Conservation (phyloP, 805 yeast species). For the Candida methanosorbosa region DNA sequence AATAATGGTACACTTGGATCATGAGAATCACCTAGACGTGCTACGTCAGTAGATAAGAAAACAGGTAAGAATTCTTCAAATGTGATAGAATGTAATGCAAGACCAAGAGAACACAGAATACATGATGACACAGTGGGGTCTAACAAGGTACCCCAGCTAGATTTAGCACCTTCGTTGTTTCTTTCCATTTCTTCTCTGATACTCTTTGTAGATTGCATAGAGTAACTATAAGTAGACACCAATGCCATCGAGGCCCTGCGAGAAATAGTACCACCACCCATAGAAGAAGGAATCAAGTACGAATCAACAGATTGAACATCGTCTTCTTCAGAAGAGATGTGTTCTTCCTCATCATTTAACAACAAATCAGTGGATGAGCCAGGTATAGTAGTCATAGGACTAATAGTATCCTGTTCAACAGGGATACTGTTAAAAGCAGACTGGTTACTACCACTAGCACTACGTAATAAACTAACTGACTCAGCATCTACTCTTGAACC, state of each 20-base stretch:
- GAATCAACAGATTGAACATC: neutral
- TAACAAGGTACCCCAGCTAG: conserved; percentile 11
- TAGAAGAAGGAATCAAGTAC: neutral
- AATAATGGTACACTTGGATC: conserved; percentile 4
- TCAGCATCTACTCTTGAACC: neutral
- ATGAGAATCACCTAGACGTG: neutral
- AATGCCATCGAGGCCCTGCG: conserved; percentile 1
- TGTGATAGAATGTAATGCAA: conserved; percentile 40
- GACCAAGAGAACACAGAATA: conserved; percentile 26
- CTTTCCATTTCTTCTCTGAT: conserved; percentile 2
- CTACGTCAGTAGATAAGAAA: conserved; percentile 28
- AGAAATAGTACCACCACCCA: neutral
- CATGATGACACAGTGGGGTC: conserved; percentile 4
- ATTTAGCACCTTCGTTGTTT: conserved; percentile 1
- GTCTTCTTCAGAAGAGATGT: neutral
- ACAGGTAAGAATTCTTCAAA: conserved; percentile 50
- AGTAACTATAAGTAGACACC: neutral
- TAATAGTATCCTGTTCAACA: neutral
- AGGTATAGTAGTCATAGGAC: neutral
- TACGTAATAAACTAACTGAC: neutral
- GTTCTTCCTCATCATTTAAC: neutral
- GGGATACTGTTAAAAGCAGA: neutral
- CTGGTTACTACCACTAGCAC: neutral
- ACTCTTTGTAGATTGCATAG: neutral
- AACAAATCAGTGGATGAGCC: neutral